Evolutionary conservation across 257 asterid species (phyloP).

Genomic region (Solanum tarapatanum): DNA sequence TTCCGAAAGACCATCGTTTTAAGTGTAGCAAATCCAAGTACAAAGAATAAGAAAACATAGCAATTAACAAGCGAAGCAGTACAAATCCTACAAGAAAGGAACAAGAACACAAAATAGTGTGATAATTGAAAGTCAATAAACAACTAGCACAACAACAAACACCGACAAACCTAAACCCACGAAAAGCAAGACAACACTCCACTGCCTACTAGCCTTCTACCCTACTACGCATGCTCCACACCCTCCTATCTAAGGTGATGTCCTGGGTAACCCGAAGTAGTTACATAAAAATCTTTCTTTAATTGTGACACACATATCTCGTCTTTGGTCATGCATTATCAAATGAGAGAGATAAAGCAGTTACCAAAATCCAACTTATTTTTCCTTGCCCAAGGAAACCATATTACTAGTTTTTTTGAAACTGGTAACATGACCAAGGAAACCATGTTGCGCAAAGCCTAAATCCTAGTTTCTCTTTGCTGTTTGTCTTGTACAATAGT

Average conservation of each 20-base stretch:
- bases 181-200: not conserved
- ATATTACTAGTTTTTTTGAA: not conserved
- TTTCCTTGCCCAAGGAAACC: not conserved
- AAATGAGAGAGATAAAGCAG: not conserved
- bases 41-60: not conserved
- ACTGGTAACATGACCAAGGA: not conserved
- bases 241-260: not conserved
- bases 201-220: not conserved
- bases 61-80: not conserved
- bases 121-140: not conserved
- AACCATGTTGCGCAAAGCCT: not conserved
- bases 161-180: not conserved
- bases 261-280: not conserved
- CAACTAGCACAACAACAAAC: not conserved
- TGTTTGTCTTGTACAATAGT: not conserved
- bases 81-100: not conserved
- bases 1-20: not conserved
- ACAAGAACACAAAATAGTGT: not conserved
- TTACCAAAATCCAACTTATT: not conserved
- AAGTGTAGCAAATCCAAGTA: not conserved
- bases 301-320: not conserved
- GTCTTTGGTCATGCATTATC: not conserved
- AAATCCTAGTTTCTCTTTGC: not conserved
- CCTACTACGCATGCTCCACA: not conserved
- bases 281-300: not conserved